Percentiles rank a stretch among this genome's conserved stretches.
Evolutionary conservation across 495 filamentous ascomycete genomes (phyloP).

Genomic region (Opeltia flavorubescens): DNA sequence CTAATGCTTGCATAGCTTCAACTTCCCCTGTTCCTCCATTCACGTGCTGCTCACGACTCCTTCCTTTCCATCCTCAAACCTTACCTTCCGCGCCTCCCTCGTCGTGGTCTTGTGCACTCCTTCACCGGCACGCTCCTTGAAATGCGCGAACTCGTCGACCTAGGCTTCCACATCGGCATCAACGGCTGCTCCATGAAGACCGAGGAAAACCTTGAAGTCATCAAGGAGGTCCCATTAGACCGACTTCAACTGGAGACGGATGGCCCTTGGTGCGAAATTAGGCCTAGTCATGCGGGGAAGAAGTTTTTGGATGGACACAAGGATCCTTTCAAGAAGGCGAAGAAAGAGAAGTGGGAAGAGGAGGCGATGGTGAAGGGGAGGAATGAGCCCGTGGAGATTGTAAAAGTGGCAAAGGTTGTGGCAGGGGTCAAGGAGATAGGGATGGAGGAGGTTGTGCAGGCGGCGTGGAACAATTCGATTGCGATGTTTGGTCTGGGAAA

Average conservation of each 20-base stretch:
- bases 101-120: constrained; percentile 70
- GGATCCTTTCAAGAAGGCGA: not conserved
- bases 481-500: constrained; percentile 19
- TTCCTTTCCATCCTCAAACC: constrained; percentile 53
- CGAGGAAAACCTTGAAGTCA: constrained; percentile 71
- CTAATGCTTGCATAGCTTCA: constrained; percentile 31
- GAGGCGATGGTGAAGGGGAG: constrained; percentile 77
- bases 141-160: constrained; percentile 56
- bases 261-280: constrained; percentile 52
- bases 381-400: constrained; percentile 77
- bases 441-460: constrained; percentile 16
- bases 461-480: constrained; percentile 22
- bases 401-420: constrained; percentile 60
- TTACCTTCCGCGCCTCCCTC: constrained; percentile 42
- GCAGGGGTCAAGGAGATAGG: constrained; percentile 20
- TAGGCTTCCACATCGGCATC: constrained; percentile 71
- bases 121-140: constrained; percentile 81
- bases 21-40: constrained; percentile 82
- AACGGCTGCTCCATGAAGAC: constrained; percentile 93
- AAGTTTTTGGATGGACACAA: not conserved
- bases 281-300: not conserved
- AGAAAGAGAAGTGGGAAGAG: constrained; percentile 50
- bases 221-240: constrained; percentile 57
- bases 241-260: constrained; percentile 84
- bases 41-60: constrained; percentile 66